phyloP scores from a whole-genome alignment of 805 yeast species.

The Schwanniomyces vanrijiae region DNA sequence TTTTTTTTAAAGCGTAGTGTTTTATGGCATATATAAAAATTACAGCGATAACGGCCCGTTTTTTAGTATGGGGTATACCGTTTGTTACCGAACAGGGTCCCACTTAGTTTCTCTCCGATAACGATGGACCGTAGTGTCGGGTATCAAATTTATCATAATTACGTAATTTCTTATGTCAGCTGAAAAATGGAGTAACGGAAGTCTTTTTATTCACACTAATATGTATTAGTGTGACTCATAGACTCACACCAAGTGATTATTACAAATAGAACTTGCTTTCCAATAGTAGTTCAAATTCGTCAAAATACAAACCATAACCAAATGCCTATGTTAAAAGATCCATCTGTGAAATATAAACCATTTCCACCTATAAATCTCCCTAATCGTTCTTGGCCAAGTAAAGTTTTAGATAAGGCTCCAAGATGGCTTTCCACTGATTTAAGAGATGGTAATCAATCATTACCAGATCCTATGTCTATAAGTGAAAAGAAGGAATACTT shows the following conservation, averaged over 20 bases:
- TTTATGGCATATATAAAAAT: background rate
- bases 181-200: conserved; percentile 2
- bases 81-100: background rate
- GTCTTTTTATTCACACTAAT: background rate
- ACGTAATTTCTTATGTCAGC: background rate
- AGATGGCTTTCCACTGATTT: conserved; percentile 83
- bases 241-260: background rate
- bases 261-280: background rate
- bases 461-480: conserved; percentile 85
- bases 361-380: conserved; percentile 58
- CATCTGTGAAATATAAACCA: conserved; percentile 59
- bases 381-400: conserved; percentile 70
- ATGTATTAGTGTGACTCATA: background rate
- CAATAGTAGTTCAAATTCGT: background rate
- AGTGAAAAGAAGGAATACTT: conserved; percentile 75
- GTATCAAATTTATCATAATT: background rate
- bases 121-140: background rate
- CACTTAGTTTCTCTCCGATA: background rate
- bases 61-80: background rate
- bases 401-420: conserved; percentile 60
- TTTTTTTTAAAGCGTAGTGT: too few relatives aligned
- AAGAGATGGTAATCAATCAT: conserved; percentile 82
- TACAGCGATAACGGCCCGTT: background rate
- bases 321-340: conserved; percentile 51
- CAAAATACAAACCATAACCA: background rate